Evolutionary conservation across 1,284 basidiomycete genomes (phyloP).

Genomic region (Ganoderma sp.): DNA sequence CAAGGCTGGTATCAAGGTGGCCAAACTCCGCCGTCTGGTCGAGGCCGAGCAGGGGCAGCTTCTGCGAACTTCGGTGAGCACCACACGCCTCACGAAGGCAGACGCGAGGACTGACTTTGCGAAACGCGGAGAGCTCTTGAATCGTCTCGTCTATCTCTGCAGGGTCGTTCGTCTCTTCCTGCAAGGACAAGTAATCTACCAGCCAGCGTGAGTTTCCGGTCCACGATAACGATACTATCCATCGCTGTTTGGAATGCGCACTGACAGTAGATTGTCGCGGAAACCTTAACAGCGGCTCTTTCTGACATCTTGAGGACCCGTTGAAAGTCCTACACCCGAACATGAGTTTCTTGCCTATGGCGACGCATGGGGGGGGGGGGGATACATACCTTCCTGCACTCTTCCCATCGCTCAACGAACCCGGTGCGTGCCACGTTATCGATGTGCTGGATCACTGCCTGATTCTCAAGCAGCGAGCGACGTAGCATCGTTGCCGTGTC

Average conservation of each 20-base stretch:
- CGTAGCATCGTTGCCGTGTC: background rate
- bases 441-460: background rate
- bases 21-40: background rate
- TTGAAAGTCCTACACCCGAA: background rate
- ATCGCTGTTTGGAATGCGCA: background rate
- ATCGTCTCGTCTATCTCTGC: constrained; percentile 5
- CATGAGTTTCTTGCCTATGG: background rate
- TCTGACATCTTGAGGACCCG: background rate
- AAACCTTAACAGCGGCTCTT: background rate
- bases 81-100: background rate
- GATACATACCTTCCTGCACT: background rate
- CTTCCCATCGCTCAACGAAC: background rate
- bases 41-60: background rate
- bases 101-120: background rate
- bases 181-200: constrained; percentile 3
- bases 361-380: background rate
- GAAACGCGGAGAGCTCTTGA: background rate
- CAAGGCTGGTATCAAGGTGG: background rate
- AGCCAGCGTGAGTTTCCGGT: background rate
- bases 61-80: background rate
- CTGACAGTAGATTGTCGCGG: constrained; percentile 1
- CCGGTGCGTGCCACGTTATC: background rate
- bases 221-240: too few relatives aligned
- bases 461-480: background rate
- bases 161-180: constrained; percentile 7